Evolutionary conservation across 2,329 filamentous ascomycete species (phyloP), one percentile per base, ranked within the genome.

Genomic region (Cladosporium sp.): DNA sequence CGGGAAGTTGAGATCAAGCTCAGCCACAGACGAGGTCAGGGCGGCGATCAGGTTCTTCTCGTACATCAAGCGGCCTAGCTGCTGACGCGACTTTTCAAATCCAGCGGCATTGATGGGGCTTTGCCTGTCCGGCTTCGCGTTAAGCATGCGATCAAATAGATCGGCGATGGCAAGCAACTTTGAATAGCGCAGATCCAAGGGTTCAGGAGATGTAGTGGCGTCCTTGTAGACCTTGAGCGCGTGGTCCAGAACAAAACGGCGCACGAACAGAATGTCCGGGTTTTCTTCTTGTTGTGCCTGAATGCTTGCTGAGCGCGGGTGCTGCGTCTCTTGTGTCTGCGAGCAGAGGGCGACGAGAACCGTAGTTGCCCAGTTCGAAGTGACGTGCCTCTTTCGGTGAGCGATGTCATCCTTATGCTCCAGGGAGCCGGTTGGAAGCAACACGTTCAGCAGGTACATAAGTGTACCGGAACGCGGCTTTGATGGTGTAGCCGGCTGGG

Each of bases 41-140:
- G 92, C 86, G 19, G 87, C 81, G 54, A 97, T 84, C 66, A 93
- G 95, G 50, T 94, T 90, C 72, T 97, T 98, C 71, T 98, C 93
- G 61, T 95, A 97, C 93, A 98, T 98, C 53, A 96, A 83, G 58
- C 90, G 88, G 29, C 88, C 85, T 58, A 98, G 79, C 63, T 95
- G 90, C 60, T 86, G 84, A 55, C 91, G 86, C 7, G 90, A 91
- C 25, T 39, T 42, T 15, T 51, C 49, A 38, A 49, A 56, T 9
- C 45, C 43, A 12, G 41, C 35, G 22, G 43, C 49, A 22, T 51
- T 45, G 15, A 51, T 41, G 9, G 49, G 49, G 30, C 50, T 55
- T 36, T 55, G 52, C 3, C 55, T 41, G 80, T 86, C 69, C 12
- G 89, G 82, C 65, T 86, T 86, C 38, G 88, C 87, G 50, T 85